A percentile compares a stretch with the other conserved stretches of the same genome.
Evolutionary conservation across 1,284 basidiomycete genomes (phyloP).

Genomic region (Taiwanofungus camphoratus): DNA sequence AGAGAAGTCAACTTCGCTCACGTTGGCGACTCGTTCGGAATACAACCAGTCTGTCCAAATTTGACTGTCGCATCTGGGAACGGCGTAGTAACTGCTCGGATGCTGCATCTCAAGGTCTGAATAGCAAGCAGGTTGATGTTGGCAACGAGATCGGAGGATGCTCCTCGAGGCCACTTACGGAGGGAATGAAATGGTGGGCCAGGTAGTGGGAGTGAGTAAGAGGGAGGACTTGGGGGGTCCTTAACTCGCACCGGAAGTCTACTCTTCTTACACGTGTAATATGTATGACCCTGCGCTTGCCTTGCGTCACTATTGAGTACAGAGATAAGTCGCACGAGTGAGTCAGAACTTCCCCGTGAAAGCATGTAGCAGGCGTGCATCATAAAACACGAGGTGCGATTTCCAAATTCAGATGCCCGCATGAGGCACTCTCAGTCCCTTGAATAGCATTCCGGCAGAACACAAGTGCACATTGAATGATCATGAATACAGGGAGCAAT

Average conservation of each 20-base stretch:
- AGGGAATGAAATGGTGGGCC: slow-evolving; percentile 16
- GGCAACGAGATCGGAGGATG: slow-evolving; percentile 7
- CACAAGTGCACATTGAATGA: not conserved
- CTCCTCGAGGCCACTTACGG: slow-evolving; percentile 14
- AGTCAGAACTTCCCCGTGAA: slow-evolving; percentile 10
- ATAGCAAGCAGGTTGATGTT: slow-evolving; percentile 3
- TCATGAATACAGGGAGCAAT: not conserved
- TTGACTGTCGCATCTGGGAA: slow-evolving; percentile 17
- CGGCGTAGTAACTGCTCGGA: slow-evolving; percentile 19
- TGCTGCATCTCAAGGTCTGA: slow-evolving; percentile 21
- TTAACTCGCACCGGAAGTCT: slow-evolving; percentile 10
- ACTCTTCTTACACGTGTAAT: slow-evolving; percentile 20
- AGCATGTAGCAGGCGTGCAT: slow-evolving; percentile 25
- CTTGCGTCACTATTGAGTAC: slow-evolving; percentile 19
- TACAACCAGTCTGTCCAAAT: slow-evolving; percentile 24
- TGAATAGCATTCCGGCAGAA: not conserved
- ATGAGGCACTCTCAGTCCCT: not conserved
- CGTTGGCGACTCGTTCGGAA: slow-evolving; percentile 19
- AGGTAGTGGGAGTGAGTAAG: slow-evolving; percentile 16
- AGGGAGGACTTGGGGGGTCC: slow-evolving; percentile 14
- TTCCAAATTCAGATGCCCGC: not conserved
- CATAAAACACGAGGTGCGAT: slow-evolving; percentile 23
- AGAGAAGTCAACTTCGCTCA: slow-evolving; percentile 12
- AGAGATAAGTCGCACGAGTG: slow-evolving; percentile 8
- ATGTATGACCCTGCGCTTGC: slow-evolving; percentile 12